Evolutionary conservation across 192 early-diverging fungal genomes (phyloP).

Genomic region (Rhizoclosmatium sp.): DNA sequence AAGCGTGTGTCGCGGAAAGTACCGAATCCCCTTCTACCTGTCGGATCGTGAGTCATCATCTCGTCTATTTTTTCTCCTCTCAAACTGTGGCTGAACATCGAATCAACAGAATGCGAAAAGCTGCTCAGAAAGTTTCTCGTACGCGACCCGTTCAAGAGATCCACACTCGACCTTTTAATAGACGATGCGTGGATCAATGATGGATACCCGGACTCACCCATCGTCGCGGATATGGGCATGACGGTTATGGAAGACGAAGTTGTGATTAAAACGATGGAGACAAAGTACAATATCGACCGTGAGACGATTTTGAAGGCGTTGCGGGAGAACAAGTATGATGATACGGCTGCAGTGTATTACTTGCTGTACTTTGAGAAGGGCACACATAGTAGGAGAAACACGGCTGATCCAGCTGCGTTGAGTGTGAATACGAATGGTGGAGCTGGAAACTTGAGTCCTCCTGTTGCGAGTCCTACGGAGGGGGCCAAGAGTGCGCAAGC

Average conservation of each 20-base stretch:
- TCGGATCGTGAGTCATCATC: slow-evolving; percentile 24
- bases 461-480: slow-evolving; percentile 21
- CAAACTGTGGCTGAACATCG: neutral
- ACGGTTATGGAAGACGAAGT: slow-evolving; percentile 60
- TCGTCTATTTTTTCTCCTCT: slow-evolving; percentile 8
- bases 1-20: slow-evolving; percentile 67
- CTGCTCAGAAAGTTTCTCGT: slow-evolving; percentile 65
- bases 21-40: slow-evolving; percentile 70
- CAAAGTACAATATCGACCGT: slow-evolving; percentile 62
- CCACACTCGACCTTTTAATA: slow-evolving; percentile 46
- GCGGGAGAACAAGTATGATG: slow-evolving; percentile 65
- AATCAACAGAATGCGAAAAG: slow-evolving; percentile 60
- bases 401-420: neutral
- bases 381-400: slow-evolving; percentile 11
- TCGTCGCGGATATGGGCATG: slow-evolving; percentile 51
- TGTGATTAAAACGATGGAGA: slow-evolving; percentile 58
- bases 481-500: slow-evolving; percentile 9
- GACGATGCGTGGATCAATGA: slow-evolving; percentile 32
- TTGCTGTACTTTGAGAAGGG: slow-evolving; percentile 68
- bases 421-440: neutral
- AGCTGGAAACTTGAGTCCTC: slow-evolving; percentile 5
- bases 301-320: slow-evolving; percentile 56
- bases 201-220: slow-evolving; percentile 57
- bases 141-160: slow-evolving; percentile 63
- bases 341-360: slow-evolving; percentile 64